These are phyloP conservation scores for Nyssa sinensis DNA, from an alignment of 148 eudicot species.

Conservation along the genomic window DNA sequence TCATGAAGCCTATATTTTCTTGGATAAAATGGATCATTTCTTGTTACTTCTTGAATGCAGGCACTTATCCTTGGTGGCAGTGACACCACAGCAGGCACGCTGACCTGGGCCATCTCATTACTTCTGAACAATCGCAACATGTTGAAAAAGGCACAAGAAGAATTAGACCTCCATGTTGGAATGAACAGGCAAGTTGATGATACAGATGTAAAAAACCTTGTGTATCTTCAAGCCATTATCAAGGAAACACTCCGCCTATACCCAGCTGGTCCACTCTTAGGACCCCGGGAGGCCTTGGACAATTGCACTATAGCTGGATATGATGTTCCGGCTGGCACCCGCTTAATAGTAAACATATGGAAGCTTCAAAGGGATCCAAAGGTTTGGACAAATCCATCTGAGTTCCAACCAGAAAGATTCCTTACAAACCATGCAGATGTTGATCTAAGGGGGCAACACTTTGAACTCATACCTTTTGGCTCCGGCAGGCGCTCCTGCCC, in stretches of 20 bases:
- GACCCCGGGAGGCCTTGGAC: neutral
- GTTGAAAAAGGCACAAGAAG: slow-evolving; percentile 6
- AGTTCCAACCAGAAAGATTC: slow-evolving; percentile 24
- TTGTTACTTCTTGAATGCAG: no score
- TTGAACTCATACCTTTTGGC: slow-evolving; percentile 28
- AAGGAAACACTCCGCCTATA: slow-evolving; percentile 16
- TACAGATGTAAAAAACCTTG: neutral
- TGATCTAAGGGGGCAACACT: slow-evolving; percentile 15
- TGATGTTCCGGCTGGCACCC: slow-evolving; percentile 5
- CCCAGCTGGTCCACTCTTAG: neutral
- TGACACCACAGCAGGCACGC: neutral
- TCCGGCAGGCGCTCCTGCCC: slow-evolving; percentile 23
- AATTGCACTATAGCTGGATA: slow-evolving; percentile 7
- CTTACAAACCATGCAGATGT: slow-evolving; percentile 16
- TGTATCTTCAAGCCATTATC: slow-evolving; percentile 16
- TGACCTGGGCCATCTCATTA: slow-evolving; percentile 13
- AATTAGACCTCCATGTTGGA: slow-evolving; percentile 5
- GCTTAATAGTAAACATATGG: neutral
- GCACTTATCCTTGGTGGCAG: slow-evolving; percentile 5
- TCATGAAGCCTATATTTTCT: no score
- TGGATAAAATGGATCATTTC: no score
- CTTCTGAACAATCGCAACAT: slow-evolving; percentile 12
- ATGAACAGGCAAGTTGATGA: slow-evolving; percentile 1
- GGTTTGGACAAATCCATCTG: neutral
- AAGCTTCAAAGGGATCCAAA: slow-evolving; percentile 14